Conservation (phyloP, 345 rosid species). For the Citrus cavaleriei region DNA sequence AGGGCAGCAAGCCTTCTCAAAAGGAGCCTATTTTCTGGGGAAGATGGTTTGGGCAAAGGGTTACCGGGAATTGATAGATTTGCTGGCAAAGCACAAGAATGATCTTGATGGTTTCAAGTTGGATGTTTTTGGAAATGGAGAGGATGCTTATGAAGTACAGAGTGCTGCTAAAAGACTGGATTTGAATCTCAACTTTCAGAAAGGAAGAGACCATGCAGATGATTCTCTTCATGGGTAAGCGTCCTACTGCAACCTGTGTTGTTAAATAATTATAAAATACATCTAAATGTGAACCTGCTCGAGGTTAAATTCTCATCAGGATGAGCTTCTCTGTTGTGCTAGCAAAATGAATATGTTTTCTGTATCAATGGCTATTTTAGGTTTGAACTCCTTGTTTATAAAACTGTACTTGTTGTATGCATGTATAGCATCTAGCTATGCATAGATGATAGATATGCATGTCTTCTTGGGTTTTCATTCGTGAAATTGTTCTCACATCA, state of each 20-base stretch:
- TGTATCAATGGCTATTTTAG: not conserved
- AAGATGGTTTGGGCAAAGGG: conserved; percentile 99
- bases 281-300: not conserved
- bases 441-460: not conserved
- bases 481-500: not conserved
- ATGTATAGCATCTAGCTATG: not conserved
- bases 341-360: not conserved
- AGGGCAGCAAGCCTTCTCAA: conserved; percentile 91
- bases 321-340: not conserved
- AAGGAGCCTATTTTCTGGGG: conserved; percentile 95
- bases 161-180: conserved; percentile 60
- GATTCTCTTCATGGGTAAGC: conserved; percentile 88
- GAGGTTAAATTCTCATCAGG: not conserved
- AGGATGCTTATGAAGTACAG: conserved; percentile 87
- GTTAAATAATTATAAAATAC: not conserved
- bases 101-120: conserved; percentile 82
- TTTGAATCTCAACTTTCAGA: conserved; percentile 78
- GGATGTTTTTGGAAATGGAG: conserved; percentile 96
- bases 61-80: conserved; percentile 85
- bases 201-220: conserved; percentile 93
- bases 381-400: not conserved
- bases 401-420: not conserved
- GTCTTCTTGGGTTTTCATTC: not conserved
- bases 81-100: conserved; percentile 66
- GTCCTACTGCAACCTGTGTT: not conserved